Conservation (phyloP, 345 rosid genomes). For the Citrus unshiu region DNA sequence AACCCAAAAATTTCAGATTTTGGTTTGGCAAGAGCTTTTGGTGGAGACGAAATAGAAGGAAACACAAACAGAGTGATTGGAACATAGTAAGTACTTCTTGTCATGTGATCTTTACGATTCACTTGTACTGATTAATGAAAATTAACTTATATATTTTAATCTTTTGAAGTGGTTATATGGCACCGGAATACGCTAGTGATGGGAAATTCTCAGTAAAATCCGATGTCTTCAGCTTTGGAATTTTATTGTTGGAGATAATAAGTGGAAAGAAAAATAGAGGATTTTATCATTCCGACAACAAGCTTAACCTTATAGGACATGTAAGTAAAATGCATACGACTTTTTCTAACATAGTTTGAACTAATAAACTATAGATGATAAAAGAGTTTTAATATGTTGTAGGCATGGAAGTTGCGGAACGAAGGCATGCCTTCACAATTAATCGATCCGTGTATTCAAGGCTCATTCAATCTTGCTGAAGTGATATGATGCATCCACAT, state of each 20-base stretch:
- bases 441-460: background rate
- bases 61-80: too few species aligned
- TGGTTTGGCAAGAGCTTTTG: constrained; percentile 39
- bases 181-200: too few species aligned
- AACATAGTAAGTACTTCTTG: too few species aligned
- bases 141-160: too few species aligned
- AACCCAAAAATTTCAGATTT: constrained; percentile 49
- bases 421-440: constrained; percentile 32
- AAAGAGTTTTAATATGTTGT: background rate
- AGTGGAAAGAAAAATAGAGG: too few species aligned
- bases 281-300: too few species aligned
- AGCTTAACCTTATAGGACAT: too few species aligned
- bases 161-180: too few species aligned
- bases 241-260: background rate
- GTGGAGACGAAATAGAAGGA: too few species aligned
- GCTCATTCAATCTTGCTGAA: constrained; percentile 10
- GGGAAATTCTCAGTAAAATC: constrained; percentile 28
- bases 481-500: constrained; percentile 38
- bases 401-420: constrained; percentile 42
- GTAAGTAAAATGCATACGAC: background rate
- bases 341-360: background rate
- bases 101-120: too few species aligned
- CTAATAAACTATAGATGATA: background rate
- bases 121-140: too few species aligned
- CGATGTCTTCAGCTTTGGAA: constrained; percentile 40